Conservation (phyloP, 148 eudicot species). For the Fagopyrum tataricum region DNA sequence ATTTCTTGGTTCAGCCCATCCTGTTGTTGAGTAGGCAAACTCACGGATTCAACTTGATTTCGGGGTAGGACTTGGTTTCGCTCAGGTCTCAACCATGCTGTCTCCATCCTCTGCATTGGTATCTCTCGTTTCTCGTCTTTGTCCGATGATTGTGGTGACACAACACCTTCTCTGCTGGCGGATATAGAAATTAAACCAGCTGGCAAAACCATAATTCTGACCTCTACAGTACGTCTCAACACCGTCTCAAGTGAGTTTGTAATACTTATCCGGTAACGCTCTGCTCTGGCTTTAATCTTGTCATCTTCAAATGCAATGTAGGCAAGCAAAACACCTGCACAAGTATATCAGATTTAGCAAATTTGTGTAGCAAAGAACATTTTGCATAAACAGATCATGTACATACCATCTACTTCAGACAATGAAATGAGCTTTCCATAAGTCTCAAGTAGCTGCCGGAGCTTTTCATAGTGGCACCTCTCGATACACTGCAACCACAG, state of each 20-base stretch:
- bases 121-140: slow-evolving; percentile 23
- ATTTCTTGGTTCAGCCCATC: slow-evolving; percentile 64
- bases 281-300: slow-evolving; percentile 74
- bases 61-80: slow-evolving; percentile 89
- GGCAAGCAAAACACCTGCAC: slow-evolving; percentile 69
- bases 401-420: slow-evolving; percentile 76
- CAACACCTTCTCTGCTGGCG: slow-evolving; percentile 17
- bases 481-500: slow-evolving; percentile 79
- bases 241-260: slow-evolving; percentile 81
- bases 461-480: slow-evolving; percentile 83
- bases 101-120: slow-evolving; percentile 83
- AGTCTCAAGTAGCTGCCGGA: slow-evolving; percentile 65
- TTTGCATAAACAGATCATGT: not conserved
- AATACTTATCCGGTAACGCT: slow-evolving; percentile 83
- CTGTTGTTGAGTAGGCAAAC: slow-evolving; percentile 46
- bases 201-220: slow-evolving; percentile 57
- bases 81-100: slow-evolving; percentile 88
- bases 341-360: slow-evolving; percentile 3
- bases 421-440: slow-evolving; percentile 76
- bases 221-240: slow-evolving; percentile 64
- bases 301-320: slow-evolving; percentile 65
- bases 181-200: slow-evolving; percentile 25
- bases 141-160: slow-evolving; percentile 18
- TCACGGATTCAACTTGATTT: slow-evolving; percentile 32
- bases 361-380: not conserved